Conservation (phyloP, 768 basidiomycete genomes). For the Erythrobasidium yunnanense region DNA sequence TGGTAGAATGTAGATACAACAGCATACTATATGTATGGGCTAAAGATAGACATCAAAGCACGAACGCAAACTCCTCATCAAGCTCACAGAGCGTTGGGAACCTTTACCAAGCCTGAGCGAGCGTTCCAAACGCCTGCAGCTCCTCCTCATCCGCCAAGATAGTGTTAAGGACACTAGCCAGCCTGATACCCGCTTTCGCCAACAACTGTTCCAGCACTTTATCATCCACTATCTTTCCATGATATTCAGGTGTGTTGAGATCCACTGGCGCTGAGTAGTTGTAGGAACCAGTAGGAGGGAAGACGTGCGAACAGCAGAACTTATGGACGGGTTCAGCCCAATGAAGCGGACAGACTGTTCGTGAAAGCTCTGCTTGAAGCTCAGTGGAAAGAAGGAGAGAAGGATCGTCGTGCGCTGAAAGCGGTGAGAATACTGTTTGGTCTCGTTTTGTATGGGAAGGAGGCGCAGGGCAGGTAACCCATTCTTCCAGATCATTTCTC, state of each 20-base stretch:
- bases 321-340: conserved; percentile 33
- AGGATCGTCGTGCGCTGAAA: conserved; percentile 15
- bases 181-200: conserved; percentile 68
- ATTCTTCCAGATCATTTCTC: conserved; percentile 51
- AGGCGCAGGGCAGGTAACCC: conserved; percentile 58
- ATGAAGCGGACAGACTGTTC: conserved; percentile 30
- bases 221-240: conserved; percentile 55
- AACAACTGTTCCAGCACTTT: conserved; percentile 72
- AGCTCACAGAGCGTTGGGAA: not conserved
- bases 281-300: conserved; percentile 23
- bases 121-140: not conserved
- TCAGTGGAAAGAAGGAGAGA: conserved; percentile 27
- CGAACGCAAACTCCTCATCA: not conserved
- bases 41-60: not conserved
- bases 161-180: conserved; percentile 67
- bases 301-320: conserved; percentile 32
- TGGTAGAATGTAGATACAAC: too few relatives aligned
- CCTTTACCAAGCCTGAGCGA: not conserved
- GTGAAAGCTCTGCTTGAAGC: not conserved
- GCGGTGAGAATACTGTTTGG: conserved; percentile 12
- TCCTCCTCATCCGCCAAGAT: conserved; percentile 29
- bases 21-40: not conserved
- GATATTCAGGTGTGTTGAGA: conserved; percentile 70
- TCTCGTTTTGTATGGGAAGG: conserved; percentile 30
- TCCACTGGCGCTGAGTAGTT: conserved; percentile 43